These are phyloP conservation scores for Artemisia tridentata DNA, from an alignment of 129 eudicot species.

Conservation along the genomic window DNA sequence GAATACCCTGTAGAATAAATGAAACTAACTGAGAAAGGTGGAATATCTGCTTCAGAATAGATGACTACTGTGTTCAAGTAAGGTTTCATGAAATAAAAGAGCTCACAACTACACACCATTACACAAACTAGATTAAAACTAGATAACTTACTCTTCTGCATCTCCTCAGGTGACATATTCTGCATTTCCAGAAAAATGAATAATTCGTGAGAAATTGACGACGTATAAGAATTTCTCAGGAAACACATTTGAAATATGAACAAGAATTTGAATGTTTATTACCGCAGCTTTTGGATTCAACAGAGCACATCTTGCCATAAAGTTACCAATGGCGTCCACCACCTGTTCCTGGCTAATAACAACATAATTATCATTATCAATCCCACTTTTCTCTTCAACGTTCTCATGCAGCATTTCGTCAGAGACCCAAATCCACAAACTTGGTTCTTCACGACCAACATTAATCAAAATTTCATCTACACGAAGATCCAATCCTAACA, in stretches of 20 bases:
- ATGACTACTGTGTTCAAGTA: background rate
- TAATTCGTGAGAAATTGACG: constrained; percentile 10
- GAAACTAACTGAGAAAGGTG: background rate
- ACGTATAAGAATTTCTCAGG: background rate
- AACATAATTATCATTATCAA: constrained; percentile 78
- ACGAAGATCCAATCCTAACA: constrained; percentile 52
- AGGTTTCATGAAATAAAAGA: constrained; percentile 7
- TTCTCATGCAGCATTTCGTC: constrained; percentile 67
- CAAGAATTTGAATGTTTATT: constrained; percentile 14
- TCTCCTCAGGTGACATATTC: constrained; percentile 74
- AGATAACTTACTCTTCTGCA: constrained; percentile 69
- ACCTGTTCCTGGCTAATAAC: constrained; percentile 81
- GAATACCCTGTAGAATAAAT: background rate
- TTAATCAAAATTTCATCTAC: constrained; percentile 64
- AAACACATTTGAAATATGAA: background rate
- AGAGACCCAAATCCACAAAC: constrained; percentile 96
- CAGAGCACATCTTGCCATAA: constrained; percentile 84
- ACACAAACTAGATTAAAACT: constrained; percentile 2
- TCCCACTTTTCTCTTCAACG: constrained; percentile 72
- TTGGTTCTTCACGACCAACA: constrained; percentile 68
- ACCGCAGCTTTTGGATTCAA: constrained; percentile 82
- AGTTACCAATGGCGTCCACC: constrained; percentile 83
- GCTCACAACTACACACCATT: constrained; percentile 4
- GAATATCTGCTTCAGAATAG: background rate
- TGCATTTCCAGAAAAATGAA: constrained; percentile 41